These are phyloP conservation scores for Thielaviopsis musarum DNA, from an alignment of 2,329 filamentous ascomycete species.

Conservation along the genomic window DNA sequence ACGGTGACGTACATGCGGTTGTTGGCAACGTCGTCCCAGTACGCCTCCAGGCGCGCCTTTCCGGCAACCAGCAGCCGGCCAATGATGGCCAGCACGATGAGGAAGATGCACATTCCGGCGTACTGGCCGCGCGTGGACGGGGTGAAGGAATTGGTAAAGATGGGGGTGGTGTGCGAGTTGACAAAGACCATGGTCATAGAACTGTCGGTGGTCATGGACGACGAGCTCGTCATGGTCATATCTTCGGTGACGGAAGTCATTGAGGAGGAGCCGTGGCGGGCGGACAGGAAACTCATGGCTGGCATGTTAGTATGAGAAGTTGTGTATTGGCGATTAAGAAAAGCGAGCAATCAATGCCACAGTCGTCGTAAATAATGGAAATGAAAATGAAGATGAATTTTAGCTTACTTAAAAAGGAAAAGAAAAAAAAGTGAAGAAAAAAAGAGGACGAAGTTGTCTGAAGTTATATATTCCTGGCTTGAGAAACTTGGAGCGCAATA, in stretches of 20 bases:
- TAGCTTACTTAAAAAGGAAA: background rate
- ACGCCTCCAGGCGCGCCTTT: constrained; percentile 44
- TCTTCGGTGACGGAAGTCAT: constrained; percentile 1
- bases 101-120: constrained; percentile 81
- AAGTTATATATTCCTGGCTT: too few relatives aligned
- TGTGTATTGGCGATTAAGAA: background rate
- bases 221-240: constrained; percentile 8
- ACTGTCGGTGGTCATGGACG: constrained; percentile 6
- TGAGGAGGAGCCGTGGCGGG: constrained; percentile 3
- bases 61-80: constrained; percentile 56
- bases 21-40: constrained; percentile 55
- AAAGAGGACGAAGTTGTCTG: too few relatives aligned
- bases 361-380: background rate
- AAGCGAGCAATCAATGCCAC: background rate
- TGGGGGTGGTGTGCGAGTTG: constrained; percentile 29
- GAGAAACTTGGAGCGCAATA: too few relatives aligned
- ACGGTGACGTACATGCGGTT: constrained; percentile 64
- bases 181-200: constrained; percentile 44
- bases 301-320: background rate
- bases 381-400: background rate
- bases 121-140: constrained; percentile 55
- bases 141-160: constrained; percentile 53
- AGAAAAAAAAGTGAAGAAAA: background rate
- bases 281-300: constrained; percentile 3
- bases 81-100: constrained; percentile 56